Evolutionary conservation across 1,284 basidiomycete genomes (phyloP).

Genomic region (Ustilago trichophora): DNA sequence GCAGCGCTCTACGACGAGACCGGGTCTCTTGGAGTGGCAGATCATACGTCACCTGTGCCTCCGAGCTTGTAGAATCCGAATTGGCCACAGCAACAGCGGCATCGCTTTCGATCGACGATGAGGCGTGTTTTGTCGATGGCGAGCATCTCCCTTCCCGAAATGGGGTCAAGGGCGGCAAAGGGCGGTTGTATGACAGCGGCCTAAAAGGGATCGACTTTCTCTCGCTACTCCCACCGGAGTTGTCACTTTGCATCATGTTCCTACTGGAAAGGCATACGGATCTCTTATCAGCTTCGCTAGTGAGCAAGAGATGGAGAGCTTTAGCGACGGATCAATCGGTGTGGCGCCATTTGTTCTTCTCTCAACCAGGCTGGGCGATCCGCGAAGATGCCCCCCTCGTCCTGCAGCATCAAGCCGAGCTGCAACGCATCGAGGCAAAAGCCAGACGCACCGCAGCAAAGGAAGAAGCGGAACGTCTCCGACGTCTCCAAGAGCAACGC

Average conservation of each 20-base stretch:
- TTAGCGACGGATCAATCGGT: slow-evolving; percentile 34
- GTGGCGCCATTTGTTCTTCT: slow-evolving; percentile 48
- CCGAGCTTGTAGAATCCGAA: slow-evolving; percentile 17
- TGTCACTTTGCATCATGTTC: slow-evolving; percentile 43
- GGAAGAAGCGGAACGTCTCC: slow-evolving; percentile 21
- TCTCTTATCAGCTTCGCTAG: slow-evolving; percentile 21
- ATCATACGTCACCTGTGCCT: slow-evolving; percentile 6
- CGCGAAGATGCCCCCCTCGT: slow-evolving; percentile 42
- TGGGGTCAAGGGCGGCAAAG: neutral
- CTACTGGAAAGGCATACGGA: slow-evolving; percentile 26
- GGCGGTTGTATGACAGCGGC: too few species aligned
- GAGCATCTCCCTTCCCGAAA: slow-evolving; percentile 5
- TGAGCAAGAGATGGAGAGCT: slow-evolving; percentile 36
- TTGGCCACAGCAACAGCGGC: neutral
- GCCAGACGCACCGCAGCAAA: slow-evolving; percentile 14
- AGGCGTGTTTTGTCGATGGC: slow-evolving; percentile 23
- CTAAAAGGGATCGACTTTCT: slow-evolving; percentile 42
- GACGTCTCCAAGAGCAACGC: slow-evolving; percentile 12
- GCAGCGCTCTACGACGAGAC: slow-evolving; percentile 15
- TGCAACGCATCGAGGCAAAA: slow-evolving; percentile 5
- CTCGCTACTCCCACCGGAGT: slow-evolving; percentile 37
- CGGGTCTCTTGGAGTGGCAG: slow-evolving; percentile 16
- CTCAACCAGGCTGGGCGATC: slow-evolving; percentile 44
- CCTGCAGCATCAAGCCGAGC: slow-evolving; percentile 30
- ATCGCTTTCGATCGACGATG: slow-evolving; percentile 11